These are phyloP conservation scores for Selenicereus undatus DNA, from an alignment of 148 eudicot species.

Conservation along the genomic window DNA sequence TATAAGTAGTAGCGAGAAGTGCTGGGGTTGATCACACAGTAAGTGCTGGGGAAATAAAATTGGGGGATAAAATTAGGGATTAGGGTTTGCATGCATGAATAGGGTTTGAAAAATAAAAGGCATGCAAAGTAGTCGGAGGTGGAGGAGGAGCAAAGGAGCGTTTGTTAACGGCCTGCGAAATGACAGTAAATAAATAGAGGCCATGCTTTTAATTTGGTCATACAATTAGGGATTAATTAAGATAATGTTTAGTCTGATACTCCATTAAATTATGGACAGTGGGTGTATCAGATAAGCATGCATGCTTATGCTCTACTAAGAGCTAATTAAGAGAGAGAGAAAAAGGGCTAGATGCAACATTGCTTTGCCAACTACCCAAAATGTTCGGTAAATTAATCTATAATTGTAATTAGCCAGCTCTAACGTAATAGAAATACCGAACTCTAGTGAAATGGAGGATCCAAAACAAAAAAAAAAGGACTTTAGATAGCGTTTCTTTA, in stretches of 20 bases:
- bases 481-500: no score
- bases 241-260: not conserved
- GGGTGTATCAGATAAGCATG: conserved; percentile 23
- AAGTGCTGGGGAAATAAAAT: conserved; percentile 44
- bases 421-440: no score
- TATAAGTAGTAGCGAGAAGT: conserved; percentile 25
- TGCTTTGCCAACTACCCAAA: conserved; percentile 32
- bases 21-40: conserved; percentile 51
- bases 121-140: conserved; percentile 48
- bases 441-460: no score
- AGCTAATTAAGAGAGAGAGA: not conserved
- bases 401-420: not conserved
- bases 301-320: not conserved
- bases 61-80: conserved; percentile 14
- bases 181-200: conserved; percentile 34
- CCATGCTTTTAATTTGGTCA: conserved; percentile 47
- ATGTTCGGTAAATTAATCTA: not conserved
- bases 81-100: conserved; percentile 42
- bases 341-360: conserved; percentile 23
- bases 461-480: no score
- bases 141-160: conserved; percentile 24
- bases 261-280: conserved; percentile 35
- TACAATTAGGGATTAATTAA: conserved; percentile 17
- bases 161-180: conserved; percentile 23
- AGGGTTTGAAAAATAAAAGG: conserved; percentile 18